Base-by-base conservation (phyloP, 306 rosid genomes). In the Quercus berberidifolia region DNA sequence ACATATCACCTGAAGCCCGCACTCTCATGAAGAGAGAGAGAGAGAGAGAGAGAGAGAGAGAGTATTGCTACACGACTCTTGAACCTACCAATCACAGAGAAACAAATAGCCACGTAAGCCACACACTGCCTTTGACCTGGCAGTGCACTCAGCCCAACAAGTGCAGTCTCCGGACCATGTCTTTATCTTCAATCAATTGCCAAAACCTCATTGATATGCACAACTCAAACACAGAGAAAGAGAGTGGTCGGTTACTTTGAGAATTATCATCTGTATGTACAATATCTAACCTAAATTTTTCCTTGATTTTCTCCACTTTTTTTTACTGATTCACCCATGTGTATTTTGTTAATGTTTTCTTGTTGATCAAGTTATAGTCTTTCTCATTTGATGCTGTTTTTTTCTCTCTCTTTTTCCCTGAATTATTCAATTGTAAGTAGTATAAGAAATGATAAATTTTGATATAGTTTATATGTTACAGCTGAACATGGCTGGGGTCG, bases 41-140 rank as follows among this genome's bases (percentile, higher is more conserved):
- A 11, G 41, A 2, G 65, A 3, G 64, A 46, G 52, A 46, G 52
- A 11, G 46, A 23, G 33, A 25, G 67, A 59, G 7, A 21, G 25
- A 59, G 26, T 59, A 28, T 59, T 21, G 30, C 3, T 59, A 28
- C 19, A 23, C 30, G 67, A 23, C 67, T 43, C 21, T 43, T 35
- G 19, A 31, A 33, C 5, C 51, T 17, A 9, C 69, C 35, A 73
- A 80, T 79, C 23, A 52, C n/a, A 54, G 28, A 20, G 20, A 35
- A 80, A 46, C 57, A 18, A 55, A 55, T 2, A 74, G 7, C 79
- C 71, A 73, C 83, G 74, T 80, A 77, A 69, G 25, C 18, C 23
- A 38, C 52, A 71, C 15, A 15, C 62, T 79, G 55, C 20, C 73
- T 62, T 72, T 63, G 77, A 60, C 52, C 82, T 79, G 77, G 71